These are phyloP conservation scores for Pulveroboletus sp. DNA, from an alignment of 768 basidiomycete species.

Conservation along the genomic window DNA sequence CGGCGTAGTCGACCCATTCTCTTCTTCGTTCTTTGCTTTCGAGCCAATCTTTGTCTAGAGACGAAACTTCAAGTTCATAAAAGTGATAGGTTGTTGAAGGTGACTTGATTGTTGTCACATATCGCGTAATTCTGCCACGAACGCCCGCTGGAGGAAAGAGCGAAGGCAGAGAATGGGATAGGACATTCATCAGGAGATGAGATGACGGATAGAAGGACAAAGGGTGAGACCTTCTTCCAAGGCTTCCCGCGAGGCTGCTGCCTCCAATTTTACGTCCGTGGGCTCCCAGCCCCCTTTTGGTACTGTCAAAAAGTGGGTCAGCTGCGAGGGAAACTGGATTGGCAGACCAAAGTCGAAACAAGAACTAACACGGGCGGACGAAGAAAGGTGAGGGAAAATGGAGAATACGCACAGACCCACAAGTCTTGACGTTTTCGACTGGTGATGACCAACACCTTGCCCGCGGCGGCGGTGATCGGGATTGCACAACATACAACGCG, in stretches of 20 bases:
- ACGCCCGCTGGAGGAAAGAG: conserved; percentile 65
- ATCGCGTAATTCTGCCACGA: conserved; percentile 82
- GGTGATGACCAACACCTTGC: conserved; percentile 80
- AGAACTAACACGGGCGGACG: conserved; percentile 3
- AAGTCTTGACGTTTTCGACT: conserved; percentile 76
- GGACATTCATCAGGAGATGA: conserved; percentile 64
- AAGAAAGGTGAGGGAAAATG: conserved; percentile 7
- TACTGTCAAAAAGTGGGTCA: conserved; percentile 43
- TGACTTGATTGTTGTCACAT: conserved; percentile 77
- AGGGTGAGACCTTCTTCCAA: conserved; percentile 94
- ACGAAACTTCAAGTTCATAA: conserved; percentile 81
- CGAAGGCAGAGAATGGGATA: conserved; percentile 36
- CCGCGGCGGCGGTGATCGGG: conserved; percentile 69
- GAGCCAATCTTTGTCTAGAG: conserved; percentile 77
- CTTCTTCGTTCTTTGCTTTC: conserved; percentile 75
- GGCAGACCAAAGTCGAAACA: background rate
- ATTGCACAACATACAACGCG: conserved; percentile 91
- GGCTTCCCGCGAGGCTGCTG: conserved; percentile 89
- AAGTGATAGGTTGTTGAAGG: conserved; percentile 85
- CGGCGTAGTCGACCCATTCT: conserved; percentile 88
- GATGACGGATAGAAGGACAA: conserved; percentile 72
- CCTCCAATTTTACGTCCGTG: conserved; percentile 77
- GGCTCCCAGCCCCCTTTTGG: conserved; percentile 94
- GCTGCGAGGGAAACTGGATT: background rate
- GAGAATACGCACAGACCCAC: conserved; percentile 81